A percentile compares a stretch with the other conserved stretches of the same genome.
phyloP scores from a whole-genome alignment of 306 rosid species.

The Dryas drummondii region DNA sequence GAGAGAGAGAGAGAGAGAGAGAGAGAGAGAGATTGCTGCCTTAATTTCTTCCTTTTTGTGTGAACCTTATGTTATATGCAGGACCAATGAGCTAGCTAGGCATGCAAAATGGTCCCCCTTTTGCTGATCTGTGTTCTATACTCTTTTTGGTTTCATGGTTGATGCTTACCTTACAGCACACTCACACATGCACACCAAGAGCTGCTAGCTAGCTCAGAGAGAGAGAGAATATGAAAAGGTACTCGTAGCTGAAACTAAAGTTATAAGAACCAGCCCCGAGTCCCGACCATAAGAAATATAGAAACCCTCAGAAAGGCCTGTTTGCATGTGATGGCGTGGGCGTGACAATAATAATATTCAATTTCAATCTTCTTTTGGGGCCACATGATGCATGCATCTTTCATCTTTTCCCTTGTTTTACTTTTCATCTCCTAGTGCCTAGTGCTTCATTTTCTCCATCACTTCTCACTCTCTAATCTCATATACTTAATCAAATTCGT shows the following conservation, averaged over 20 bases:
- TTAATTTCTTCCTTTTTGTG: conserved; percentile 9
- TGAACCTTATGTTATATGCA: conserved; percentile 19
- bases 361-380: conserved; percentile 34
- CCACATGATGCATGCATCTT: conserved; percentile 40
- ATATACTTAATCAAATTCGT: neutral
- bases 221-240: conserved; percentile 31
- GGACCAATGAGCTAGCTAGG: conserved; percentile 9
- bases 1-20: too few relatives aligned
- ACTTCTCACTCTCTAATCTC: neutral
- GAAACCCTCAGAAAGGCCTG: conserved; percentile 44
- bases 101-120: conserved; percentile 57
- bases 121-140: conserved; percentile 31
- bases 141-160: conserved; percentile 38
- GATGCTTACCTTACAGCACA: conserved; percentile 61
- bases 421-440: conserved; percentile 21
- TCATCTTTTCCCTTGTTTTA: conserved; percentile 27
- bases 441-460: neutral
- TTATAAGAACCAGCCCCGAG: neutral
- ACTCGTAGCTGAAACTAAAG: conserved; percentile 24
- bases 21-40: too few relatives aligned
- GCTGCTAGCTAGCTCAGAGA: neutral
- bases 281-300: conserved; percentile 17
- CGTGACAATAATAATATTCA: conserved; percentile 51
- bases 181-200: conserved; percentile 14
- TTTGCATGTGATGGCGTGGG: conserved; percentile 76